These are phyloP conservation scores for Cercospora beticola DNA, from an alignment of 2,329 filamentous ascomycete genomes.

Conservation along the genomic window DNA sequence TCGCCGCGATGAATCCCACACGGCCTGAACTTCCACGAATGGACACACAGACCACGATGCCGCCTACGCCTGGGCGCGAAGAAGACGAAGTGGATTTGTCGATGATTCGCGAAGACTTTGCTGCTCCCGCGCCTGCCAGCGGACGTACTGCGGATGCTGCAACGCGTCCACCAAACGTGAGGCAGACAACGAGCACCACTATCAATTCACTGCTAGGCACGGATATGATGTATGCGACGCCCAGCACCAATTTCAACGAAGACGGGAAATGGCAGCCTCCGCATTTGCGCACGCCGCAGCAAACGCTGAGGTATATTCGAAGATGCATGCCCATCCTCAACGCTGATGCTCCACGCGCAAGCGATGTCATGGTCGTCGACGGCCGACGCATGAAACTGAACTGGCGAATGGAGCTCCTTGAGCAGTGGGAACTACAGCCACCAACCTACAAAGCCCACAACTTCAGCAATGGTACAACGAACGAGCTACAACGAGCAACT, in stretches of 20 bases:
- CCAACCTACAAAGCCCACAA: constrained; percentile 44
- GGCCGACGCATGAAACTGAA: constrained; percentile 48
- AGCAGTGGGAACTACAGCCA: constrained; percentile 45
- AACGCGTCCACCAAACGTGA: constrained; percentile 25
- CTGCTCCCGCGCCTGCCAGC: constrained; percentile 5
- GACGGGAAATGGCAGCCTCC: constrained; percentile 39
- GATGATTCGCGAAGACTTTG: constrained; percentile 37
- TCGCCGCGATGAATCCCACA: constrained; percentile 32
- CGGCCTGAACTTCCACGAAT: constrained; percentile 13
- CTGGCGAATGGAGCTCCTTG: constrained; percentile 43
- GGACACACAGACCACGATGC: constrained; percentile 15
- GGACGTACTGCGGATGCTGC: constrained; percentile 8
- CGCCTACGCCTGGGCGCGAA: constrained; percentile 30
- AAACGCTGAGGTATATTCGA: constrained; percentile 47
- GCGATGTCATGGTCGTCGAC: constrained; percentile 46
- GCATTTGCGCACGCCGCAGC: constrained; percentile 38
- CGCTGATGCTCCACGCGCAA: constrained; percentile 46
- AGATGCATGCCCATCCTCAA: constrained; percentile 50
- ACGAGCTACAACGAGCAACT: constrained; percentile 16
- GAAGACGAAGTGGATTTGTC: constrained; percentile 40
- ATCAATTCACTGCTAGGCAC: constrained; percentile 26
- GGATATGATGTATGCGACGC: constrained; percentile 38
- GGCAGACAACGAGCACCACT: constrained; percentile 32
- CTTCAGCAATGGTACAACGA: constrained; percentile 18
- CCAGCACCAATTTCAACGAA: constrained; percentile 34